Conservation (phyloP, 2,329 filamentous ascomycete species). For the Bretziella fagacearum region DNA sequence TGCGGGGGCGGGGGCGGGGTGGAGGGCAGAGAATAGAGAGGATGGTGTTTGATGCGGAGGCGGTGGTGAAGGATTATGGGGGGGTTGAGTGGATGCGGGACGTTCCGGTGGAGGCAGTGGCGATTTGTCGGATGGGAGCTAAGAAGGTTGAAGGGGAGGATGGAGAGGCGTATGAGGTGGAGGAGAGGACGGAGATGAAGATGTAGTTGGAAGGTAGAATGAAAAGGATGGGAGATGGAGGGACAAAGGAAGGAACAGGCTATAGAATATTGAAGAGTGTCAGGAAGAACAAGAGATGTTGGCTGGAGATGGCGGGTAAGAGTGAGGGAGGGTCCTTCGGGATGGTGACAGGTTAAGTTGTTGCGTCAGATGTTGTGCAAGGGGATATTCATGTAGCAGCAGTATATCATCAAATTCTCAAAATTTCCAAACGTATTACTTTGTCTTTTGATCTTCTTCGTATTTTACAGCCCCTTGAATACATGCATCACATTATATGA, state of each 20-base stretch:
- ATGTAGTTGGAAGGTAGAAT: background rate
- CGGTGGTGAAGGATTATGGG: background rate
- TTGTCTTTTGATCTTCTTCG: no score
- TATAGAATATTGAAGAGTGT: background rate
- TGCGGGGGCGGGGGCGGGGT: no score
- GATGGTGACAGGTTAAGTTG: no score
- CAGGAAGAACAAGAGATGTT: background rate
- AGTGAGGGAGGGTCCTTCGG: background rate
- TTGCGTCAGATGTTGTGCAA: no score
- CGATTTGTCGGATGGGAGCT: conserved; percentile 79
- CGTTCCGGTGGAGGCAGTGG: conserved; percentile 27
- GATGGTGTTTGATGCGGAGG: background rate
- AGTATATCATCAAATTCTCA: no score
- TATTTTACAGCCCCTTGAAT: no score
- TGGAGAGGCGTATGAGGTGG: conserved; percentile 37
- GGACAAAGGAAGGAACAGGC: background rate
- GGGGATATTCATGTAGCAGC: no score
- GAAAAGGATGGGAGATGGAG: background rate
- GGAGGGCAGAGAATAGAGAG: background rate
- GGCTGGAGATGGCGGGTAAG: background rate
- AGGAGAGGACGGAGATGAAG: conserved; percentile 30
- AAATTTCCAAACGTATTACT: no score
- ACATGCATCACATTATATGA: no score
- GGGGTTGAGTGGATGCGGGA: background rate
- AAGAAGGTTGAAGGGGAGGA: conserved; percentile 41